Conservation (phyloP, 202 grass and related monocot genomes). For the Schoenoplectus tabernaemontani region DNA sequence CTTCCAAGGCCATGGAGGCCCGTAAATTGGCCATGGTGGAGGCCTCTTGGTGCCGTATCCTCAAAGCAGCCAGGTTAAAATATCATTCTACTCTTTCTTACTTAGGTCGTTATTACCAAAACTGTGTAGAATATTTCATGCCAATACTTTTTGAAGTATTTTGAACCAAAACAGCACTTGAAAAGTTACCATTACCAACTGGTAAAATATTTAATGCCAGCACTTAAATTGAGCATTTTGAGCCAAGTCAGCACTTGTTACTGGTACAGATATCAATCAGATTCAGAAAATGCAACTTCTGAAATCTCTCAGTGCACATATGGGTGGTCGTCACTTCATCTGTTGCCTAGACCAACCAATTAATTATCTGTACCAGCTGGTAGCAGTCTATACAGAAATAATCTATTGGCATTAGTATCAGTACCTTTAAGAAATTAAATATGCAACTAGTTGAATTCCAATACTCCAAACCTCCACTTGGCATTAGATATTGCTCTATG, state of each 20-base stretch:
- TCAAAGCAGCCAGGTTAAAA: conserved; percentile 79
- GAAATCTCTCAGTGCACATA: not conserved
- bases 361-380: not conserved
- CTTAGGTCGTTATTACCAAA: not conserved
- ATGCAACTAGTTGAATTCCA: not conserved
- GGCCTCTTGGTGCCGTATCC: conserved; percentile 90
- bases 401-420: not conserved
- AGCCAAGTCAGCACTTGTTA: not conserved
- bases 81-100: conserved; percentile 4
- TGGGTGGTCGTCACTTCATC: not conserved
- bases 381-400: not conserved
- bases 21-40: conserved; percentile 89
- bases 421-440: not conserved
- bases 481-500: not conserved
- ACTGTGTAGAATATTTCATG: not conserved
- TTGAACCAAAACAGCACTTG: not conserved
- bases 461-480: not conserved
- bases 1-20: conserved; percentile 69
- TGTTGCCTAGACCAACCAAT: not conserved
- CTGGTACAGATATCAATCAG: not conserved
- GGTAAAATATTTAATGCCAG: not conserved
- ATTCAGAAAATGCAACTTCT: not conserved
- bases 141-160: not conserved
- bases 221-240: not conserved
- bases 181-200: not conserved